Evolutionary conservation across 495 filamentous ascomycete species (phyloP).

Genomic region (Achaetomiella virescens): DNA sequence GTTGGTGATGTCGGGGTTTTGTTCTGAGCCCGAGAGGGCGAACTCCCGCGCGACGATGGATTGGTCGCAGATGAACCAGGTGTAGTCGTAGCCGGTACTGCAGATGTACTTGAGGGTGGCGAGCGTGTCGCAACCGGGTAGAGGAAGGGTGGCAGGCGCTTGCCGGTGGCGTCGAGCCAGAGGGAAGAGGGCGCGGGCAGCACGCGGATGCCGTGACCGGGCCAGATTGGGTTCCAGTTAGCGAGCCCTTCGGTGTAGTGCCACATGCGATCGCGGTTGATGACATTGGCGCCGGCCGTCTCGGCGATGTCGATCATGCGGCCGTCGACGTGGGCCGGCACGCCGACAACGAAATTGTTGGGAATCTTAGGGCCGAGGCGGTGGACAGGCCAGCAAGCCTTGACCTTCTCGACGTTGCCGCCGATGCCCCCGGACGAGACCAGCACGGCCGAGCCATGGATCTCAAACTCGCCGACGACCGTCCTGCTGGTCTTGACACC

Average conservation of each 20-base stretch:
- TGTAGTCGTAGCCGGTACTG: conserved; percentile 48
- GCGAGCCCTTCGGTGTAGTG: conserved; percentile 49
- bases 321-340: conserved; percentile 48
- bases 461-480: conserved; percentile 39
- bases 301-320: conserved; percentile 47
- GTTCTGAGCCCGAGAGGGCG: conserved; percentile 48
- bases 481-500: conserved; percentile 40
- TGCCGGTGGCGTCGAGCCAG: conserved; percentile 48
- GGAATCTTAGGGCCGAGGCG: conserved; percentile 42
- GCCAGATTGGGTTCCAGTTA: conserved; percentile 51
- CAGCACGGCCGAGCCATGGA: conserved; percentile 39
- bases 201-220: conserved; percentile 46
- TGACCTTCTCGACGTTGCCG: conserved; percentile 46
- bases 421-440: conserved; percentile 46
- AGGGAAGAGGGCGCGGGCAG: conserved; percentile 46
- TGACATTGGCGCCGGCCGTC: conserved; percentile 36
- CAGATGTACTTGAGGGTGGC: conserved; percentile 49
- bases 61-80: conserved; percentile 49
- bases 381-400: conserved; percentile 42
- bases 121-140: conserved; percentile 45
- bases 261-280: conserved; percentile 51
- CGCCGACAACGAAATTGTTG: conserved; percentile 44
- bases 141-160: conserved; percentile 42
- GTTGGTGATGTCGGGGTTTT: conserved; percentile 47
- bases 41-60: conserved; percentile 48